phyloP scores from a whole-genome alignment of 768 basidiomycete species.

The Boletus bicolor region DNA sequence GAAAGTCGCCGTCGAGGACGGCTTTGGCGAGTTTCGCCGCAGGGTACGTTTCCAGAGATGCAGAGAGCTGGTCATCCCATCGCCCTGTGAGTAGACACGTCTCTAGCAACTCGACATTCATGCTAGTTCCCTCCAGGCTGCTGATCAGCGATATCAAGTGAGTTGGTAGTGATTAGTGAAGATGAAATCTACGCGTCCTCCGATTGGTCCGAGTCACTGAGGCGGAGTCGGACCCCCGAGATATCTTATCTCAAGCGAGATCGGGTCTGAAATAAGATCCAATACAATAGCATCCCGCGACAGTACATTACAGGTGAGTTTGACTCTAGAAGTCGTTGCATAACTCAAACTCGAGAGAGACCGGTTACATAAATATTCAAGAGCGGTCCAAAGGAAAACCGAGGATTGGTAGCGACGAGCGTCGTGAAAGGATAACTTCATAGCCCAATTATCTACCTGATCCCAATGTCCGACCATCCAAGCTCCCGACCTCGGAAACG shows the following conservation, averaged over 20 bases:
- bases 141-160: background rate
- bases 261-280: background rate
- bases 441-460: background rate
- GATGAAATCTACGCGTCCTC: background rate
- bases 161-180: background rate
- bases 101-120: constrained; percentile 40
- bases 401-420: background rate
- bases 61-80: constrained; percentile 34
- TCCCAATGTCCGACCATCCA: background rate
- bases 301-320: background rate
- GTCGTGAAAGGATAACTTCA: background rate
- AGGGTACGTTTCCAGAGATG: constrained; percentile 22
- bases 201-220: background rate
- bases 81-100: constrained; percentile 54
- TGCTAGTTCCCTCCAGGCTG: background rate
- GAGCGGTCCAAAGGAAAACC: too few relatives aligned
- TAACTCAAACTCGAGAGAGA: background rate
- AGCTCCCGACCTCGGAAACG: background rate
- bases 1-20: constrained; percentile 60
- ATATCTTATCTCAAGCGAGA: constrained; percentile 13
- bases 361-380: background rate
- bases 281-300: background rate
- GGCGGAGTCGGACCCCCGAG: background rate
- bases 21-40: constrained; percentile 45
- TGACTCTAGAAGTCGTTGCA: background rate